Percentiles rank a stretch among this genome's conserved stretches.
Evolutionary conservation across 257 asterid genomes (phyloP).

Genomic region (Ballota nigra): DNA sequence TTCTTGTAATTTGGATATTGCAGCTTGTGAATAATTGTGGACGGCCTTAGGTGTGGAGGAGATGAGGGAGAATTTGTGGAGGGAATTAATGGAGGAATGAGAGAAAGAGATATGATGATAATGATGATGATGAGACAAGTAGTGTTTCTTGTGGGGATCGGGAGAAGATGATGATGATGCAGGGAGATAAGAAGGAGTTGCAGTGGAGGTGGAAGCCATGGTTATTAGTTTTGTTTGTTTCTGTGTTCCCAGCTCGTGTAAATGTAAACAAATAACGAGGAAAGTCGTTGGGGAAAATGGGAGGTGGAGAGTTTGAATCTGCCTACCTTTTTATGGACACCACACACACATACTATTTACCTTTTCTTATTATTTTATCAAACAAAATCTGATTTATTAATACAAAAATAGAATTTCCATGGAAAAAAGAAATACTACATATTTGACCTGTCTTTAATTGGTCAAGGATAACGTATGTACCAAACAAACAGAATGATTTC

Average conservation of each 20-base stretch:
- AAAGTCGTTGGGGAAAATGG: conserved; percentile 4
- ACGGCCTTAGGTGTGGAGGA: conserved; percentile 25
- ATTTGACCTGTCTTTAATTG: too few relatives aligned
- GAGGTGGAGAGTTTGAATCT: conserved; percentile 26
- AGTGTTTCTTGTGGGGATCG: not conserved
- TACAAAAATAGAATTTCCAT: too few relatives aligned
- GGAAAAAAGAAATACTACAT: too few relatives aligned
- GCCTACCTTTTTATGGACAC: conserved; percentile 14
- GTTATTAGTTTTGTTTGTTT: not conserved
- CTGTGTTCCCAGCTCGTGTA: not conserved
- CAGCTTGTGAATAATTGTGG: conserved; percentile 14
- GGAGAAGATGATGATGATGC: not conserved
- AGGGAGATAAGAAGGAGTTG: conserved; percentile 15
- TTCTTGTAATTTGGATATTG: conserved; percentile 24
- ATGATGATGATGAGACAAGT: not conserved
- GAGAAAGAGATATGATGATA: conserved; percentile 20
- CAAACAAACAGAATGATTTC: too few relatives aligned
- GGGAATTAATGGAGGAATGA: conserved; percentile 9
- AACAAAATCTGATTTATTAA: too few relatives aligned
- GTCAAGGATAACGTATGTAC: too few relatives aligned
- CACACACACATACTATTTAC: not conserved
- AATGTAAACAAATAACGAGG: not conserved
- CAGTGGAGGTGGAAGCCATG: conserved; percentile 31
- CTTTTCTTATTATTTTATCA: not conserved
- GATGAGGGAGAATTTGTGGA: too few relatives aligned